phyloP scores from a whole-genome alignment of 2,329 filamentous ascomycete genomes.

The Penicillium polonicum region DNA sequence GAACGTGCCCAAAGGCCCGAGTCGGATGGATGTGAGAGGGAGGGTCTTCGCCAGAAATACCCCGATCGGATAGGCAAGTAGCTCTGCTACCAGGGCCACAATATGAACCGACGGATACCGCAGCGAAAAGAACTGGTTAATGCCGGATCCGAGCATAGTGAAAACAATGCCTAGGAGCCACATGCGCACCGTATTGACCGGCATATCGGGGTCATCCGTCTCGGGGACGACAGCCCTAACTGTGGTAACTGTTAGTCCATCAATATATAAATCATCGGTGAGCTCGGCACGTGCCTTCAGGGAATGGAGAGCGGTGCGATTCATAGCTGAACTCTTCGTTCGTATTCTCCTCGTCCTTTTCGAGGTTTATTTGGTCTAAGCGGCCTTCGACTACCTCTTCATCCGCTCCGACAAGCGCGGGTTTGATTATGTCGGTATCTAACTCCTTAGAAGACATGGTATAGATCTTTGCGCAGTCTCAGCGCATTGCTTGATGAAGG shows the following conservation, averaged over 20 bases:
- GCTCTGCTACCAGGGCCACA: slow-evolving; percentile 47
- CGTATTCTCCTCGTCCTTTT: slow-evolving; percentile 5
- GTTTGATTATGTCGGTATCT: background rate
- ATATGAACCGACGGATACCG: slow-evolving; percentile 50
- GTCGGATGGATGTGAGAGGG: slow-evolving; percentile 34
- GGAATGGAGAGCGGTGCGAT: slow-evolving; percentile 28
- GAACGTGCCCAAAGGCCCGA: slow-evolving; percentile 22
- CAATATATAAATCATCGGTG: background rate
- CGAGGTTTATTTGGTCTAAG: background rate
- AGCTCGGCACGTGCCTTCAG: slow-evolving; percentile 17
- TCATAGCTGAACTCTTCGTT: slow-evolving; percentile 27
- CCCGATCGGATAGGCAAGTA: slow-evolving; percentile 47
- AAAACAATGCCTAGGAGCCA: slow-evolving; percentile 47
- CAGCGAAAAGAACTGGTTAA: slow-evolving; percentile 51
- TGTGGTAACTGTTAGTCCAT: slow-evolving; percentile 2
- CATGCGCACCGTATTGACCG: slow-evolving; percentile 35
- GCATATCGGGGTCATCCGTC: slow-evolving; percentile 29
- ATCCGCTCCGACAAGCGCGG: background rate
- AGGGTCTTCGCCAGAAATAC: slow-evolving; percentile 41
- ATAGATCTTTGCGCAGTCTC: background rate
- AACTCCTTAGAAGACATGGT: background rate
- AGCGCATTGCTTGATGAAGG: background rate
- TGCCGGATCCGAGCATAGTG: slow-evolving; percentile 47
- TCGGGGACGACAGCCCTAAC: slow-evolving; percentile 31
- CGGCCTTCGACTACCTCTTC: background rate